These are phyloP conservation scores for Tetrahymena thermophila DNA, from an alignment of 73 alveolate genomes.

Conservation along the genomic window DNA sequence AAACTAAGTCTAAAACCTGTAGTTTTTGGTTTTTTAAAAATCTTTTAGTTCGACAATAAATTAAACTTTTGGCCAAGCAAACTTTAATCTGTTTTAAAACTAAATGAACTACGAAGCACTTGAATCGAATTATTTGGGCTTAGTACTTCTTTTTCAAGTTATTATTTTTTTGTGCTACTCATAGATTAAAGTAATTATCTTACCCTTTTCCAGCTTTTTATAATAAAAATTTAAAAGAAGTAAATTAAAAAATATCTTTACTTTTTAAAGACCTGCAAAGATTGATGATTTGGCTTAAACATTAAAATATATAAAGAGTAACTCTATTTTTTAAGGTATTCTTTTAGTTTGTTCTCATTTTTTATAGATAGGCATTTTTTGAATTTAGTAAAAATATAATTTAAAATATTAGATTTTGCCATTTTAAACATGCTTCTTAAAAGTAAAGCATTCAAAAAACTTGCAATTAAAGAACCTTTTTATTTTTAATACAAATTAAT, in stretches of 20 bases:
- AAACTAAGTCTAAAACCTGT: no score
- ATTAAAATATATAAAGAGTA: not conserved
- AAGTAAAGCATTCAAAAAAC: not conserved
- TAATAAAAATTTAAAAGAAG: not conserved
- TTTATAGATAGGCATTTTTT: not conserved
- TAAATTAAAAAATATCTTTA: not conserved
- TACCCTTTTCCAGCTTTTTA: not conserved
- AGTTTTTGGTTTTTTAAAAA: no score
- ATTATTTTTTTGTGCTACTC: not conserved
- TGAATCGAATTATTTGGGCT: no score
- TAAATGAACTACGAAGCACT: no score
- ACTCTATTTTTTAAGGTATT: not conserved
- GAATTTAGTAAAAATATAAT: not conserved
- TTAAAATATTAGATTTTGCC: not conserved
- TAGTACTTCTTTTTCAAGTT: no score
- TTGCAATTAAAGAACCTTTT: not conserved
- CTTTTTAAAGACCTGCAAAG: not conserved
- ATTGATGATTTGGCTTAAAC: not conserved
- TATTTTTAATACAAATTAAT: not conserved
- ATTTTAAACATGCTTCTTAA: not conserved
- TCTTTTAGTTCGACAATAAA: no score
- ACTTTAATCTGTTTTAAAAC: no score
- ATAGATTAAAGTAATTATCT: not conserved
- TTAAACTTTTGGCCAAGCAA: no score
- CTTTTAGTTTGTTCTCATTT: not conserved